These are phyloP conservation scores for Colletotrichum scovillei DNA, from an alignment of 2,329 filamentous ascomycete species.

Conservation along the genomic window DNA sequence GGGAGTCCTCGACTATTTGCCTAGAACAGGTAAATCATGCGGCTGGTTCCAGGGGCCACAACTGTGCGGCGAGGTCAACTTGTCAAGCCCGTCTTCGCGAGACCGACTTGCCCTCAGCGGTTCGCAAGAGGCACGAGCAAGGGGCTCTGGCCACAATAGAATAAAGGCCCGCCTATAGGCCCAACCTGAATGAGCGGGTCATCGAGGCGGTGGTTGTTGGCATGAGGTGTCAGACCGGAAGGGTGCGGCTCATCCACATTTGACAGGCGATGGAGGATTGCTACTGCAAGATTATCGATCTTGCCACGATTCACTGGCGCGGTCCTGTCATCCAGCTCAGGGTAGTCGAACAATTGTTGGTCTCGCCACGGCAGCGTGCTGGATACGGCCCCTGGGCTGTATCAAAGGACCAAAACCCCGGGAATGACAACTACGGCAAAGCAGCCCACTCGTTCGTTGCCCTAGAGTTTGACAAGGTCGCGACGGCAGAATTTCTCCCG, in stretches of 20 bases:
- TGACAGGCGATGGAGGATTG: constrained; percentile 19
- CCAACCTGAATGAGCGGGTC: constrained; percentile 7
- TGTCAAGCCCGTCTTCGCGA: not conserved
- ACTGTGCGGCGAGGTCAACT: not conserved
- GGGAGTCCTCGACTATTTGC: not conserved
- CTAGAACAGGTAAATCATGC: not conserved
- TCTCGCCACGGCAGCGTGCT: constrained; percentile 15
- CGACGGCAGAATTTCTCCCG: constrained; percentile 20
- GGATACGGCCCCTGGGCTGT: constrained; percentile 1
- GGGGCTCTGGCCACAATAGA: not conserved
- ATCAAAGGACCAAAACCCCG: constrained; percentile 24
- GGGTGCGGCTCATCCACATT: constrained; percentile 24
- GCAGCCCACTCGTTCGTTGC: constrained; percentile 8
- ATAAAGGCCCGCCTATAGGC: not conserved
- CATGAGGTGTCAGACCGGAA: constrained; percentile 1
- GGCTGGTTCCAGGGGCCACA: not conserved
- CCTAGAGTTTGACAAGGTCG: constrained; percentile 7
- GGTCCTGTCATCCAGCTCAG: not conserved
- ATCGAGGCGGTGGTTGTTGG: not conserved
- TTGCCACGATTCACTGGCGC: constrained; percentile 16
- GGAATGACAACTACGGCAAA: not conserved
- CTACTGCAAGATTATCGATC: constrained; percentile 17
- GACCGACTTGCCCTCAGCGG: not conserved
- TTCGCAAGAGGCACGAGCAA: not conserved
- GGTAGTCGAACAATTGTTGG: constrained; percentile 2